Conservation (phyloP, 768 basidiomycete genomes). For the Pulveroboletus ravenelii region DNA sequence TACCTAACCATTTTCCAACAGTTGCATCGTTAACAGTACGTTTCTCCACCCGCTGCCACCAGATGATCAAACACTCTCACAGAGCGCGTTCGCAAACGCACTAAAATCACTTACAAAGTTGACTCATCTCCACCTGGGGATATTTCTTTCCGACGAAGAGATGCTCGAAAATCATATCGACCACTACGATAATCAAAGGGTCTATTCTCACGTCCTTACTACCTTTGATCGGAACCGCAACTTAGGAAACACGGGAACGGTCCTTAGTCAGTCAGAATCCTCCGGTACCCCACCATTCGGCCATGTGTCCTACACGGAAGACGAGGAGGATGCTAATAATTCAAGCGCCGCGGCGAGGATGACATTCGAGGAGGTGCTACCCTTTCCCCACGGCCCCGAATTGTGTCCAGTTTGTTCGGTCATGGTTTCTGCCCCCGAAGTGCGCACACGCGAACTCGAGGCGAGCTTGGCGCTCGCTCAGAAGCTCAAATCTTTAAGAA, state of each 20-base stretch:
- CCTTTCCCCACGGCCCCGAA: conserved; percentile 31
- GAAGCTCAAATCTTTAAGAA: conserved; percentile 40
- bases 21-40: conserved; percentile 50
- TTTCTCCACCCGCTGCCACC: neutral
- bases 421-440: conserved; percentile 21
- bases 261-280: conserved; percentile 26
- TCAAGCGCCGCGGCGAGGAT: neutral
- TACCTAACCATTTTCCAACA: conserved; percentile 46
- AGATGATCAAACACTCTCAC: conserved; percentile 3
- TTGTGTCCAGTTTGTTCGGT: conserved; percentile 36
- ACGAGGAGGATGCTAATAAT: conserved; percentile 11
- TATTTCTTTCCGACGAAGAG: conserved; percentile 55
- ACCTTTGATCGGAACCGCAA: conserved; percentile 6
- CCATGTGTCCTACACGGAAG: conserved; percentile 20
- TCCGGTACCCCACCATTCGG: conserved; percentile 2
- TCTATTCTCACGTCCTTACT: conserved; percentile 16
- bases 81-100: conserved; percentile 43
- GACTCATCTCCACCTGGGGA: conserved; percentile 50
- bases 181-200: conserved; percentile 23
- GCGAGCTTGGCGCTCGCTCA: conserved; percentile 44
- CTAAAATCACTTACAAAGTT: conserved; percentile 45
- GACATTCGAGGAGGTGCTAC: conserved; percentile 13
- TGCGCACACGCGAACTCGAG: conserved; percentile 42
- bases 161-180: conserved; percentile 44
- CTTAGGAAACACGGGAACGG: conserved; percentile 2